Conservation (phyloP, 768 basidiomycete genomes). For the Trametes punicea region DNA sequence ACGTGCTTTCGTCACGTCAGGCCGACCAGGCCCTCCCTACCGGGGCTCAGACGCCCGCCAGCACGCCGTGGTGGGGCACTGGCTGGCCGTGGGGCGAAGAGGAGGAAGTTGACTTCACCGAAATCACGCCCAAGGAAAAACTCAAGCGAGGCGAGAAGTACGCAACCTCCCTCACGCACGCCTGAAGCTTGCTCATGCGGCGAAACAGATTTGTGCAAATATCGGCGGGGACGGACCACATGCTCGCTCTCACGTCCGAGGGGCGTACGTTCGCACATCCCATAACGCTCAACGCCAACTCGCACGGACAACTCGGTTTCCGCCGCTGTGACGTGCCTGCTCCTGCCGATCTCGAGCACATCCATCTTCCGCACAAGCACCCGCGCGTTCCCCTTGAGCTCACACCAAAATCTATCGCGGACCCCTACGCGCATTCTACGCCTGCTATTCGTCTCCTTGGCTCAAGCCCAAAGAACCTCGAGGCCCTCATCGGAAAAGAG, state of each 20-base stretch:
- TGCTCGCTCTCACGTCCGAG: constrained; percentile 65
- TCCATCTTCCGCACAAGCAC: constrained; percentile 11
- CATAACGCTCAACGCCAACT: constrained; percentile 69
- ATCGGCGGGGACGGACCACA: constrained; percentile 66
- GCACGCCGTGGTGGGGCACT: constrained; percentile 57
- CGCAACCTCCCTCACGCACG: constrained; percentile 1
- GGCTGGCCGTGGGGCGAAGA: constrained; percentile 58
- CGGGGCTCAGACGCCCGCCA: constrained; percentile 40
- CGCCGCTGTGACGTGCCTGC: constrained; percentile 54
- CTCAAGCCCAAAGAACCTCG: constrained; percentile 25
- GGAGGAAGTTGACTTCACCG: constrained; percentile 50
- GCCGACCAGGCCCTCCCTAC: constrained; percentile 43
- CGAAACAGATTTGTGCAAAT: constrained; percentile 64
- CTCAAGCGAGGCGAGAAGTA: constrained; percentile 69
- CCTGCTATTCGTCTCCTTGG: constrained; percentile 35
- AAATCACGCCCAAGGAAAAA: constrained; percentile 54
- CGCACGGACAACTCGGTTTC: constrained; percentile 80
- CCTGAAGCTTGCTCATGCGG: neutral
- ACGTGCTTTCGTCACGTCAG: constrained; percentile 55
- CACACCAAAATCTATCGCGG: constrained; percentile 50
- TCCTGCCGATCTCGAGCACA: constrained; percentile 25
- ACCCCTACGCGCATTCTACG: constrained; percentile 48
- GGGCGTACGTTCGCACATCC: constrained; percentile 83
- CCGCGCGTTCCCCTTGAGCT: constrained; percentile 49
- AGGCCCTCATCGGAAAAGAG: constrained; percentile 25